Percentiles rank a stretch among this genome's conserved stretches.
These are phyloP conservation scores for Pythium vanterpoolii DNA, from an alignment of 352 stramenopile genomes.

Conservation along the genomic window DNA sequence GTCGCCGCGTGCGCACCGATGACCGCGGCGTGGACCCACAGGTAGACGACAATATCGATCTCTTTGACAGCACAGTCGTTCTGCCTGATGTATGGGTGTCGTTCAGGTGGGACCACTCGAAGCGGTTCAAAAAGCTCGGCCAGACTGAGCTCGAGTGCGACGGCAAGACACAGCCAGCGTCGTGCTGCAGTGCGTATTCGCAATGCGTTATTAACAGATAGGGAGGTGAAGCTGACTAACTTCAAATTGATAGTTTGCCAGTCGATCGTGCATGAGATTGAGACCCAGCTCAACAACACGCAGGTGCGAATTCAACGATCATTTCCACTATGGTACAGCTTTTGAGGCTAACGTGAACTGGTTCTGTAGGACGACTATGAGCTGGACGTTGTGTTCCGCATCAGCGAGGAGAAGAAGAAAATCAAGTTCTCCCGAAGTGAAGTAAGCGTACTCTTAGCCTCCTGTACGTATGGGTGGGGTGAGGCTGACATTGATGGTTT, in stretches of 20 bases:
- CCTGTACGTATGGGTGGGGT: not conserved
- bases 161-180: slow-evolving; percentile 43
- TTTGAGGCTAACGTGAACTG: not conserved
- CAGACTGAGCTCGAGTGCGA: slow-evolving; percentile 63
- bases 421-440: slow-evolving; percentile 83
- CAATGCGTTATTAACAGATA: not conserved
- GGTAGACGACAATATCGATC: not conserved
- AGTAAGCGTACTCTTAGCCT: slow-evolving; percentile 17
- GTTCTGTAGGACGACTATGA: slow-evolving; percentile 71
- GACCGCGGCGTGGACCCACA: slow-evolving; percentile 13
- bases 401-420: slow-evolving; percentile 86
- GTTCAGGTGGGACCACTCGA: slow-evolving; percentile 75
- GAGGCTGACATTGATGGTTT: not conserved
- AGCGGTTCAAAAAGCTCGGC: slow-evolving; percentile 64
- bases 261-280: slow-evolving; percentile 79
- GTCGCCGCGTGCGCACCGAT: not conserved
- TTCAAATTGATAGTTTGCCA: slow-evolving; percentile 57
- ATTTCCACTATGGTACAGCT: not conserved
- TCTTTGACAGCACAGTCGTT: not conserved
- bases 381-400: slow-evolving; percentile 82
- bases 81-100: not conserved
- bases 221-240: not conserved
- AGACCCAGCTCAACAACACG: slow-evolving; percentile 77
- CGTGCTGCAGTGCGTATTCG: slow-evolving; percentile 68
- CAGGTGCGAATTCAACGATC: slow-evolving; percentile 21